Percentiles rank a stretch among this genome's conserved stretches.
These are phyloP conservation scores for Malus hybrid DNA, from an alignment of 331 rosid genomes.

Conservation along the genomic window DNA sequence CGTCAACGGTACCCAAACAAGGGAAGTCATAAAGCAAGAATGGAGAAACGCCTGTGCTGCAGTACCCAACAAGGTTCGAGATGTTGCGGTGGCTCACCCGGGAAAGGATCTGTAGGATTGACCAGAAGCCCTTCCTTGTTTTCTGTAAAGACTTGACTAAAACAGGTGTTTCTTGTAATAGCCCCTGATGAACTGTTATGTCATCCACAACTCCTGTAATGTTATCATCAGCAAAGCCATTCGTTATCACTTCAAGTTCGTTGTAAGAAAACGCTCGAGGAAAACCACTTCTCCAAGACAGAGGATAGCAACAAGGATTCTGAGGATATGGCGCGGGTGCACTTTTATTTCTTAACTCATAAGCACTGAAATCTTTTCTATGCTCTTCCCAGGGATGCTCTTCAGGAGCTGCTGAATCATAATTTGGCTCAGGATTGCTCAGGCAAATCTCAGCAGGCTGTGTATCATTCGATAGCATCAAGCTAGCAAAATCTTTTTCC, in stretches of 20 bases:
- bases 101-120: constrained; percentile 1
- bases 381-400: neutral
- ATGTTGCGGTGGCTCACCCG: constrained; percentile 17
- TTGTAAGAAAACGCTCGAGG: constrained; percentile 7
- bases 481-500: constrained; percentile 2
- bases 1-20: neutral
- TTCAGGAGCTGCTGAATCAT: neutral
- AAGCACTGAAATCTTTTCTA: neutral
- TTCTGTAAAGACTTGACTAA: constrained; percentile 1
- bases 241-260: constrained; percentile 16
- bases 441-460: neutral
- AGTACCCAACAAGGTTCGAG: constrained; percentile 21
- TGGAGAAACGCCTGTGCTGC: neutral
- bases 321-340: neutral
- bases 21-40: constrained; percentile 16
- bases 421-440: neutral
- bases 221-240: constrained; percentile 5
- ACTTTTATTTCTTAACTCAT: neutral
- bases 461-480: neutral
- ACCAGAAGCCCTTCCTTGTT: constrained; percentile 3
- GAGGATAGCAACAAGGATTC: constrained; percentile 18
- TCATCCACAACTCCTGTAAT: neutral
- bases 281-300: constrained; percentile 18
- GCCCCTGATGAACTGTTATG: constrained; percentile 2
- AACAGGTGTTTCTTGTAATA: constrained; percentile 14